Evolutionary conservation across 2,329 filamentous ascomycete genomes (phyloP).

Genomic region (Microascus cirrosus): DNA sequence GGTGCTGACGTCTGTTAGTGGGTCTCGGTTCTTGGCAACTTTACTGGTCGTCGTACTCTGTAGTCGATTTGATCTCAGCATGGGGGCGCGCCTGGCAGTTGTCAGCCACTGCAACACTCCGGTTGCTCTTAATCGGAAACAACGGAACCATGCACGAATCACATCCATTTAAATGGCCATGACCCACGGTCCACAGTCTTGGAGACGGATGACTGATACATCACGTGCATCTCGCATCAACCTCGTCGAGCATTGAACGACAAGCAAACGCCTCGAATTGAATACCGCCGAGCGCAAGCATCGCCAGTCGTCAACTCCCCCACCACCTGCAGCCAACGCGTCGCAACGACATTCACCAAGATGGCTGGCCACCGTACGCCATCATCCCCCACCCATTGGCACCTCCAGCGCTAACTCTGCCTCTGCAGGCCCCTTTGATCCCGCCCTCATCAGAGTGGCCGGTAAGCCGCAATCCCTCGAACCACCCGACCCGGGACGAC

Average conservation of each 20-base stretch:
- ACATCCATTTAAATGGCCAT: neutral
- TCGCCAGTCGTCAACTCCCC: neutral
- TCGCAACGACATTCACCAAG: neutral
- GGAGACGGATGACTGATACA: neutral
- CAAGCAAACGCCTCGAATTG: neutral
- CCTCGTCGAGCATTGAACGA: neutral
- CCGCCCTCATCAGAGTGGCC: slow-evolving; percentile 8
- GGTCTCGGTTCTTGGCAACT: neutral
- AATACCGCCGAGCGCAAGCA: neutral
- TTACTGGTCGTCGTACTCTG: neutral
- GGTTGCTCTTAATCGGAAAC: neutral
- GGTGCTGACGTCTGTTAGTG: slow-evolving; percentile 2
- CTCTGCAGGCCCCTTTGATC: slow-evolving; percentile 7
- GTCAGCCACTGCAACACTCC: neutral
- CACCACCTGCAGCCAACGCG: neutral
- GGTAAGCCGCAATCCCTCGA: slow-evolving; percentile 2
- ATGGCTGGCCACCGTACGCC: slow-evolving; percentile 7
- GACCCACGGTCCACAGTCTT: neutral
- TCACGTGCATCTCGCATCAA: neutral
- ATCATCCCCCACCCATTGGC: neutral
- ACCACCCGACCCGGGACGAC: neutral
- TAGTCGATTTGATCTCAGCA: too few species aligned
- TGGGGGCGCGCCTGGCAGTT: neutral
- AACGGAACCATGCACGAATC: neutral
- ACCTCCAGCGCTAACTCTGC: neutral